These are phyloP conservation scores for Podospora fimiseda DNA, from an alignment of 495 filamentous ascomycete species.

Conservation along the genomic window DNA sequence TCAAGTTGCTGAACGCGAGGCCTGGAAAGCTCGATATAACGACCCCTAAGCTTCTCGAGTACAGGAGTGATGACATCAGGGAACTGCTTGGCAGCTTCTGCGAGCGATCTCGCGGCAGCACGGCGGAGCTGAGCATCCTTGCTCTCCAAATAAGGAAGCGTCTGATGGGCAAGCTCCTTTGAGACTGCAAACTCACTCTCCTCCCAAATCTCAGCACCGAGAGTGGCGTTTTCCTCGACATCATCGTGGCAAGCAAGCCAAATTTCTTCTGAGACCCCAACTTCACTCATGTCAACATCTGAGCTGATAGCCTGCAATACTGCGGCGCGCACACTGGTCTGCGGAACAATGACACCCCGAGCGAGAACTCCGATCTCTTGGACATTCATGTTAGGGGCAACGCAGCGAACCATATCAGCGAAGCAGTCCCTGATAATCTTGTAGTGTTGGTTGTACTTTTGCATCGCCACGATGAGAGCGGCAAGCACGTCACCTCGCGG, in stretches of 20 bases:
- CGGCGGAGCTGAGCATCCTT: slow-evolving; percentile 72
- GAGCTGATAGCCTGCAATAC: slow-evolving; percentile 85
- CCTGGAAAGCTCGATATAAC: slow-evolving; percentile 71
- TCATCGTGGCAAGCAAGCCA: slow-evolving; percentile 93
- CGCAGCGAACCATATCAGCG: slow-evolving; percentile 69
- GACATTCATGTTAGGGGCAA: slow-evolving; percentile 65
- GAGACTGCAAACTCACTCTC: slow-evolving; percentile 74
- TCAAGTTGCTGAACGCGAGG: slow-evolving; percentile 76
- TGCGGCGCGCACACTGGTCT: slow-evolving; percentile 74
- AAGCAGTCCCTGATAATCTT: slow-evolving; percentile 90
- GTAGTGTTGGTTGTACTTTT: slow-evolving; percentile 85
- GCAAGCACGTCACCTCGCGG: slow-evolving; percentile 67
- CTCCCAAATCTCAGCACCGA: slow-evolving; percentile 87
- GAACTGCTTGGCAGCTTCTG: slow-evolving; percentile 58
- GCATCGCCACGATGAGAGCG: slow-evolving; percentile 72
- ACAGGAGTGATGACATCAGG: slow-evolving; percentile 41
- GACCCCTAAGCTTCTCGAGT: slow-evolving; percentile 55
- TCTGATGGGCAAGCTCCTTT: slow-evolving; percentile 53
- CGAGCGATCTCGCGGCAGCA: slow-evolving; percentile 77
- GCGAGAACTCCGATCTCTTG: slow-evolving; percentile 67
- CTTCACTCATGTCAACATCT: slow-evolving; percentile 83
- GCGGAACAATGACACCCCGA: slow-evolving; percentile 66
- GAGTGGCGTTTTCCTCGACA: slow-evolving; percentile 75
- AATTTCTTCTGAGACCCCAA: slow-evolving; percentile 79
- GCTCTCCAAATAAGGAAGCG: slow-evolving; percentile 73